Evolutionary conservation across 164 flowering plant genomes (phyloP).

Genomic region (Macadamia integrifolia): DNA sequence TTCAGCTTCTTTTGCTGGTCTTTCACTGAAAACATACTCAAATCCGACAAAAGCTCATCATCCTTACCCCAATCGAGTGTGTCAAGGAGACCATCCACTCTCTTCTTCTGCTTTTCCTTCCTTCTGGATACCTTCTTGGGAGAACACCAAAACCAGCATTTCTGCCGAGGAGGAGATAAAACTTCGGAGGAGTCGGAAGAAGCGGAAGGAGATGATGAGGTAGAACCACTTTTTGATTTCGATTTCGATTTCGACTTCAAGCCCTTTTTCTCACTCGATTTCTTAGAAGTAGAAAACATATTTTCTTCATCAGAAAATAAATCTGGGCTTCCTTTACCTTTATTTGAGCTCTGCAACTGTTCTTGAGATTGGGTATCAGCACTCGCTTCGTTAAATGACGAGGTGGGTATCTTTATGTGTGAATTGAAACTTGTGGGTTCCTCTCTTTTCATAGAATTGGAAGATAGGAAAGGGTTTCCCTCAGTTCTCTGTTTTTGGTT

Average conservation of each 20-base stretch:
- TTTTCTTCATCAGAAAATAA: conserved; percentile 1
- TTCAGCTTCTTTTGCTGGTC: conserved; percentile 44
- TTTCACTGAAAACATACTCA: conserved; percentile 37
- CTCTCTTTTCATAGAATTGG: background rate
- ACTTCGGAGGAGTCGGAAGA: conserved; percentile 14
- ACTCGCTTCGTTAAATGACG: conserved; percentile 1
- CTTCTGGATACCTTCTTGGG: conserved; percentile 29
- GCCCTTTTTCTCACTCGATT: conserved; percentile 1
- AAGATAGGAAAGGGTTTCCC: background rate
- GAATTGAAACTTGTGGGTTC: conserved; percentile 6
- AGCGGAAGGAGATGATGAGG: conserved; percentile 18
- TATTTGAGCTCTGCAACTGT: conserved; percentile 1
- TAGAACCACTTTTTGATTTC: background rate
- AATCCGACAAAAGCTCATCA: conserved; percentile 41
- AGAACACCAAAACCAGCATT: conserved; percentile 56
- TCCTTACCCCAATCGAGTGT: conserved; percentile 29
- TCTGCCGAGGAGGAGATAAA: conserved; percentile 33
- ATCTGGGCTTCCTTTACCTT: background rate
- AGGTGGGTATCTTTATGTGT: conserved; percentile 3
- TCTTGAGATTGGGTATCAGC: background rate
- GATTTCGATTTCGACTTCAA: conserved; percentile 9
- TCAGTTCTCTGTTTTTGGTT: background rate
- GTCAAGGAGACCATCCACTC: conserved; percentile 6
- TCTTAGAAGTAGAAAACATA: background rate
- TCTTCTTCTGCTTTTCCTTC: conserved; percentile 25